These are phyloP conservation scores for Cetradonia linearis DNA, from an alignment of 495 filamentous ascomycete species.

Conservation along the genomic window DNA sequence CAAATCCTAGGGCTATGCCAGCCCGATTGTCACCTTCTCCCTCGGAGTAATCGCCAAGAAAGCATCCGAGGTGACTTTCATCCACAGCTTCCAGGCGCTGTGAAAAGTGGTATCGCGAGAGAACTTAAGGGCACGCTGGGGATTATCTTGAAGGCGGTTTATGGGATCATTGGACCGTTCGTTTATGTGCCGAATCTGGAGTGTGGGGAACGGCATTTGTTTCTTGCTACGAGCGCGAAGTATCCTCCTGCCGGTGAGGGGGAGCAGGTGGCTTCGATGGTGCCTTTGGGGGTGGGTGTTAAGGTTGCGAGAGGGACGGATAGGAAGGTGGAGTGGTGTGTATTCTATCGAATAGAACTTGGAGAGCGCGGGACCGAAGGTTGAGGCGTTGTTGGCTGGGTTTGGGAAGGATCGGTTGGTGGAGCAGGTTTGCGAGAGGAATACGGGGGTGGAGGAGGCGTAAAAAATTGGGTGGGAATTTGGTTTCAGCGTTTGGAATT, in stretches of 20 bases:
- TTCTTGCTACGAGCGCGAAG: conserved; percentile 40
- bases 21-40: conserved; percentile 41
- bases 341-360: conserved; percentile 42
- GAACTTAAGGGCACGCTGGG: conserved; percentile 14
- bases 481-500: neutral
- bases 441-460: conserved; percentile 22
- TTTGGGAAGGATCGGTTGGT: conserved; percentile 36
- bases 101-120: conserved; percentile 35
- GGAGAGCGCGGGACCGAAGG: conserved; percentile 29
- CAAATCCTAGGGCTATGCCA: conserved; percentile 34
- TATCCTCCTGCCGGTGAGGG: conserved; percentile 30
- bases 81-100: conserved; percentile 47
- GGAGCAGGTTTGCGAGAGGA: conserved; percentile 41
- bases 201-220: conserved; percentile 47
- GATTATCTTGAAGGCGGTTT: neutral
- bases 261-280: conserved; percentile 7
- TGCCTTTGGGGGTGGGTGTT: conserved; percentile 27
- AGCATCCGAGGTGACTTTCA: conserved; percentile 44
- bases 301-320: conserved; percentile 33
- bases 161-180: conserved; percentile 25
- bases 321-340: conserved; percentile 41
- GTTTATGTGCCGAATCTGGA: conserved; percentile 33
- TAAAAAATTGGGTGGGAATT: neutral
- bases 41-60: conserved; percentile 39
- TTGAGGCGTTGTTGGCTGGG: conserved; percentile 30